Evolutionary conservation across 257 asterid species (phyloP).

Genomic region (Nicotiana undulata): DNA sequence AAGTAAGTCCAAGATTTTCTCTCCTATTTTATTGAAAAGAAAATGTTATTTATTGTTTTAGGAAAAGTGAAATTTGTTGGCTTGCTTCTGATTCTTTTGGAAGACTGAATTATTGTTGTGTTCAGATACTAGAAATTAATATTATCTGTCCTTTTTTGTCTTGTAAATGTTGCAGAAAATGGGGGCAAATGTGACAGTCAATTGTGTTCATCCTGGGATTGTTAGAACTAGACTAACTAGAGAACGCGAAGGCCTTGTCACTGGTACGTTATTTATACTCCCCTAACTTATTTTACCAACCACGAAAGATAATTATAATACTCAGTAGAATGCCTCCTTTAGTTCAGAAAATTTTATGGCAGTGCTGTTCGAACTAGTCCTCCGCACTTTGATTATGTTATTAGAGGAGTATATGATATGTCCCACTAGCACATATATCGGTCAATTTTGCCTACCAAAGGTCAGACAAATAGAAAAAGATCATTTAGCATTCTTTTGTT

Average conservation of each 20-base stretch:
- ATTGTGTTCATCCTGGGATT: constrained; percentile 95
- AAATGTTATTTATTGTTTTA: not conserved
- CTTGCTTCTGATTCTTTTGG: constrained; percentile 1
- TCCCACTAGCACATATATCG: too few relatives aligned
- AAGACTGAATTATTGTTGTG: not conserved
- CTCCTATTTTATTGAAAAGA: too few relatives aligned
- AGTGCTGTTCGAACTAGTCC: too few relatives aligned
- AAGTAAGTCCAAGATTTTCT: constrained; percentile 27
- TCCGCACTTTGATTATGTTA: too few relatives aligned
- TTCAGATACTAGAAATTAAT: not conserved
- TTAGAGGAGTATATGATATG: too few relatives aligned
- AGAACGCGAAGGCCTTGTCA: constrained; percentile 84
- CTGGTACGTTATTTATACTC: constrained; percentile 34
- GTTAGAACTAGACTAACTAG: constrained; percentile 91
- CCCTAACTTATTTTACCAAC: not conserved
- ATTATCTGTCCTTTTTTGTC: not conserved
- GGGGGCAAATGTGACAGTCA: constrained; percentile 78
- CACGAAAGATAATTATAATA: not conserved
- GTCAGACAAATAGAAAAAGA: too few relatives aligned
- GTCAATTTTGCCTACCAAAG: too few relatives aligned
- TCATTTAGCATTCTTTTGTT: too few relatives aligned
- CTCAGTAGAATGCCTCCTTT: not conserved
- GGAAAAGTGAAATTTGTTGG: constrained; percentile 33
- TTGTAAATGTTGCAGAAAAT: constrained; percentile 49
- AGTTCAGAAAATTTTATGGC: too few relatives aligned